A percentile compares a stretch with the other conserved stretches of the same genome.
phyloP scores from a whole-genome alignment of 139 green algal genomes.

The Trebouxia sp. region DNA sequence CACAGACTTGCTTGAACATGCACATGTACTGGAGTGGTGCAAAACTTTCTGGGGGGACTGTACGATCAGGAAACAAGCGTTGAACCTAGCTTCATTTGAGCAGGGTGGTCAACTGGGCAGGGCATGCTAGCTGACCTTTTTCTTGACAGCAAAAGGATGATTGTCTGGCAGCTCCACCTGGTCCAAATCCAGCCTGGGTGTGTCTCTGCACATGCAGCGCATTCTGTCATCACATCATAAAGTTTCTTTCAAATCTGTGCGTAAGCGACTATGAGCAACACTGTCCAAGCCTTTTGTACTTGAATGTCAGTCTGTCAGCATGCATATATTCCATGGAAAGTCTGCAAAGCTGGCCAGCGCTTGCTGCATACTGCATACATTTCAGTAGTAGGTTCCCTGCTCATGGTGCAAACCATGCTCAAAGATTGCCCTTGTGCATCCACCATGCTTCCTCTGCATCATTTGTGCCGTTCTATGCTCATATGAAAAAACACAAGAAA shows the following conservation, averaged over 20 bases:
- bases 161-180: slow-evolving; percentile 80
- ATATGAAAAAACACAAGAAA: background rate
- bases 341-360: too few species aligned
- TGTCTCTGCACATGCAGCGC: slow-evolving; percentile 24
- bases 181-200: slow-evolving; percentile 33
- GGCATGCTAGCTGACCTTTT: slow-evolving; percentile 41
- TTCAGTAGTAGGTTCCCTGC: too few species aligned
- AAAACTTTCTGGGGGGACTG: too few species aligned
- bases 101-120: background rate
- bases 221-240: background rate
- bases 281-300: background rate
- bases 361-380: too few species aligned
- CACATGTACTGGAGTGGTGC: too few species aligned
- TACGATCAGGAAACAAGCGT: background rate
- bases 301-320: too few species aligned
- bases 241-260: background rate
- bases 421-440: too few species aligned
- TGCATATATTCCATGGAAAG: too few species aligned
- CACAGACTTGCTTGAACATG: too few species aligned
- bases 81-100: background rate
- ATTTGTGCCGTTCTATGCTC: too few species aligned
- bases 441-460: too few species aligned
- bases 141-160: slow-evolving; percentile 79
- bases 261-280: background rate
- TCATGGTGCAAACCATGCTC: too few species aligned